These are phyloP conservation scores for Camellia japonica DNA, from an alignment of 148 eudicot species.

Conservation along the genomic window DNA sequence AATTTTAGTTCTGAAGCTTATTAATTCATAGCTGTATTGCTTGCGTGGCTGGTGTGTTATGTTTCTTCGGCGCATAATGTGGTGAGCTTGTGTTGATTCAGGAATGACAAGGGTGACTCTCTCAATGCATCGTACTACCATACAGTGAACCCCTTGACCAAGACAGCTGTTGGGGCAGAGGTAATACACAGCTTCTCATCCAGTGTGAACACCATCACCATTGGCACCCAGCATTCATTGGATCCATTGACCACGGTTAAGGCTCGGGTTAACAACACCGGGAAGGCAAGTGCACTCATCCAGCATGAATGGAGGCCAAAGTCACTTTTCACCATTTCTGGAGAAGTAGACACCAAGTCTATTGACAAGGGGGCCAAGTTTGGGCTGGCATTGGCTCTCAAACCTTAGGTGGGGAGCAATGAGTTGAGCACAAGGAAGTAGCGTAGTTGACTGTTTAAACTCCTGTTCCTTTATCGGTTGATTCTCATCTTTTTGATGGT, in stretches of 20 bases:
- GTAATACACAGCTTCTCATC: slow-evolving; percentile 68
- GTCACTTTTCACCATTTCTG: slow-evolving; percentile 66
- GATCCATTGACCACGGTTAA: slow-evolving; percentile 71
- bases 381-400: slow-evolving; percentile 76
- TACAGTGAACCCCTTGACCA: slow-evolving; percentile 49
- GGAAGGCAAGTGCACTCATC: slow-evolving; percentile 67
- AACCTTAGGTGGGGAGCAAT: slow-evolving; percentile 42
- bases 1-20: neutral
- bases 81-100: slow-evolving; percentile 21
- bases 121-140: slow-evolving; percentile 67
- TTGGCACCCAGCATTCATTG: slow-evolving; percentile 64
- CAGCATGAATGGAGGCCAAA: slow-evolving; percentile 81
- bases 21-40: neutral
- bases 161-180: slow-evolving; percentile 67
- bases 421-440: slow-evolving; percentile 2
- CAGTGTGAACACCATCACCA: slow-evolving; percentile 66
- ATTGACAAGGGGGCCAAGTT: slow-evolving; percentile 73
- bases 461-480: neutral
- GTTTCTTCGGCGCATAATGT: neutral
- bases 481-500: neutral
- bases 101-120: slow-evolving; percentile 76
- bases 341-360: slow-evolving; percentile 79
- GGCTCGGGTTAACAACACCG: slow-evolving; percentile 68
- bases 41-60: neutral
- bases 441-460: neutral